phyloP scores from a whole-genome alignment of 2,329 filamentous ascomycete species.

The Calonectria honghensis region DNA sequence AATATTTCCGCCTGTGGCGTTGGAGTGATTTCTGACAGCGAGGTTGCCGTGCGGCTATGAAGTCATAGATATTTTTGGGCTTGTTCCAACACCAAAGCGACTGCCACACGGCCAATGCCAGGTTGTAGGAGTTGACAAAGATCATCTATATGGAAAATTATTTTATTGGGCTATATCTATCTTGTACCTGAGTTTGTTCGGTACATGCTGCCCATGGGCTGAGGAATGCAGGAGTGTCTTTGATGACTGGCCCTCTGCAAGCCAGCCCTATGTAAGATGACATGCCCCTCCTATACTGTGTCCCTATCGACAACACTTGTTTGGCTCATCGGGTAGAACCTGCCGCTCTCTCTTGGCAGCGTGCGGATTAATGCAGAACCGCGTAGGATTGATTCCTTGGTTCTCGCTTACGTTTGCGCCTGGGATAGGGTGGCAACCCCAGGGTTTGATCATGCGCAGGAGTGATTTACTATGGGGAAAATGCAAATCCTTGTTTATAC shows the following conservation, averaged over 20 bases:
- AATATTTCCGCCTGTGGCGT: neutral
- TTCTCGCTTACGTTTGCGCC: neutral
- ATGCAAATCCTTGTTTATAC: neutral
- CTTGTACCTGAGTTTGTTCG: neutral
- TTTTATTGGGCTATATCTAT: neutral
- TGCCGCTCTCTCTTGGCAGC: neutral
- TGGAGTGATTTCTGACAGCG: neutral
- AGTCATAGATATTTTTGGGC: neutral
- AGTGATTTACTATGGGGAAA: neutral
- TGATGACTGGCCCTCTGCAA: neutral
- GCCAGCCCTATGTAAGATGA: neutral
- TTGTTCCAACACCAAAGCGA: neutral
- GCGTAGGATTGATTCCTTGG: slow-evolving; percentile 1
- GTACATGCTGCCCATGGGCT: neutral
- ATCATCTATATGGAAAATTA: too few relatives aligned
- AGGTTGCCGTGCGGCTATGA: neutral
- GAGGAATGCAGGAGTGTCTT: neutral
- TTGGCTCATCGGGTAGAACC: neutral
- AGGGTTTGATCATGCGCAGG: neutral
- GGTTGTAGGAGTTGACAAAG: too few relatives aligned
- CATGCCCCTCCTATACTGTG: neutral
- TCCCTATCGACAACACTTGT: neutral
- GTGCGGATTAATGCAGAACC: neutral
- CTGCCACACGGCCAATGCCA: neutral
- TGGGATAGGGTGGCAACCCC: neutral